These are phyloP conservation scores for Colletotrichum musicola DNA, from an alignment of 2,329 filamentous ascomycete species.

Conservation along the genomic window DNA sequence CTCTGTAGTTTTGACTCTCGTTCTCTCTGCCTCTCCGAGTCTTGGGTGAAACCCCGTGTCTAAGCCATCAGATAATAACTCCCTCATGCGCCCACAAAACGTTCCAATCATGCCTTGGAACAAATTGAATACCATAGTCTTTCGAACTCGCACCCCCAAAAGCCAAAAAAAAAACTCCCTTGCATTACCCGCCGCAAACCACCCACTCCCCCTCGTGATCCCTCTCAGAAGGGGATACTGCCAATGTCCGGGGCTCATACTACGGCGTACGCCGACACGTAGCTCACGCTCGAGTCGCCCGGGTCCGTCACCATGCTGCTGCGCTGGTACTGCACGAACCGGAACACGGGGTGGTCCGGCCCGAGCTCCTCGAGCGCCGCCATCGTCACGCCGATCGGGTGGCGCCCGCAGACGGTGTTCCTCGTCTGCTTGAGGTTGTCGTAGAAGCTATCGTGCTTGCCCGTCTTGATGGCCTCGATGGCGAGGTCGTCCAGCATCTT, in stretches of 20 bases:
- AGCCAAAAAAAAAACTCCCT: background rate
- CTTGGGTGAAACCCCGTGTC: conserved; percentile 12
- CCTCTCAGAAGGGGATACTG: too few relatives aligned
- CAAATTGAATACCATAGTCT: background rate
- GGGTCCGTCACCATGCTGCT: conserved; percentile 79
- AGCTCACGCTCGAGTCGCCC: conserved; percentile 89
- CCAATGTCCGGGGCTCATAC: conserved; percentile 56
- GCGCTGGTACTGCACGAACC: conserved; percentile 87
- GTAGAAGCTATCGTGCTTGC: conserved; percentile 78
- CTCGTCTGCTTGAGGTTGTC: conserved; percentile 76
- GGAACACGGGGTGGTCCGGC: conserved; percentile 70
- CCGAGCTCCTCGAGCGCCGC: conserved; percentile 80
- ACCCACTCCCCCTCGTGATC: too few relatives aligned
- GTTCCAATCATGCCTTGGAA: background rate
- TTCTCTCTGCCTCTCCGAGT: background rate
- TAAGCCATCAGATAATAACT: conserved; percentile 23
- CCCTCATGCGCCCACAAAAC: conserved; percentile 12
- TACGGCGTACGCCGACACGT: conserved; percentile 91
- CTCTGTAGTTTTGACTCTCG: background rate
- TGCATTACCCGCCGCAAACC: background rate
- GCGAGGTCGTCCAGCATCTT: conserved; percentile 81
- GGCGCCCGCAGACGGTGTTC: conserved; percentile 94
- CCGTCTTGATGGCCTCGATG: conserved; percentile 87
- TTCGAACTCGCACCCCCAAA: background rate
- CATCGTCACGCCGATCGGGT: conserved; percentile 95